A percentile compares a stretch with the other conserved stretches of the same genome.
These are phyloP conservation scores for Euphorbia neoarborescens DNA, from an alignment of 441 rosid species.

Conservation along the genomic window DNA sequence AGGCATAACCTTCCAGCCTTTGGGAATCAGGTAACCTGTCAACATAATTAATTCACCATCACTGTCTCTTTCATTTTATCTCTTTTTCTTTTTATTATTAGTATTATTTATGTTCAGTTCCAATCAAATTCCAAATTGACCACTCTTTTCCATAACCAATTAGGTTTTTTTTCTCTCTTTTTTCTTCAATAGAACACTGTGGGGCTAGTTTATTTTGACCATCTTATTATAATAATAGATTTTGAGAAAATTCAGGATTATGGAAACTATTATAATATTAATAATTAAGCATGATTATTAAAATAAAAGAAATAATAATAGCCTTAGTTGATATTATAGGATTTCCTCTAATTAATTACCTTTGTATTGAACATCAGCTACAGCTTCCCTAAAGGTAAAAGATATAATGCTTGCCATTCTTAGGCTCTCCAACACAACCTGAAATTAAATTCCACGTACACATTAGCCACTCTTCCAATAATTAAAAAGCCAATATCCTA, in stretches of 20 bases:
- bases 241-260: not conserved
- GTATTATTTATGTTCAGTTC: conserved; percentile 8
- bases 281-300: no score
- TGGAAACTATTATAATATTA: not conserved
- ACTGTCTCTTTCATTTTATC: conserved; percentile 2
- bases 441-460: not conserved
- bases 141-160: not conserved
- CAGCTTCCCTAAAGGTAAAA: conserved; percentile 68
- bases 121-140: conserved; percentile 9
- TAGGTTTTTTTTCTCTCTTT: not conserved
- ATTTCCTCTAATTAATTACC: conserved; percentile 29
- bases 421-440: conserved; percentile 59
- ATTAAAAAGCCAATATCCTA: no score
- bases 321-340: not conserved
- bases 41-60: conserved; percentile 15
- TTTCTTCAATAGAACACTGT: not conserved
- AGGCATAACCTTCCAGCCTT: conserved; percentile 83
- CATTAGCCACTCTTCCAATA: conserved; percentile 6
- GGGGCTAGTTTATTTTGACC: not conserved
- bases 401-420: conserved; percentile 71
- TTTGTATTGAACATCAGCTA: conserved; percentile 58
- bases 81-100: no score
- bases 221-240: not conserved
- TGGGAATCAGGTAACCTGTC: conserved; percentile 64
- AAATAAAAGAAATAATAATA: not conserved